Evolutionary conservation across 2,329 filamentous ascomycete species (phyloP).

Genomic region (Leptosphaerulina australis): DNA sequence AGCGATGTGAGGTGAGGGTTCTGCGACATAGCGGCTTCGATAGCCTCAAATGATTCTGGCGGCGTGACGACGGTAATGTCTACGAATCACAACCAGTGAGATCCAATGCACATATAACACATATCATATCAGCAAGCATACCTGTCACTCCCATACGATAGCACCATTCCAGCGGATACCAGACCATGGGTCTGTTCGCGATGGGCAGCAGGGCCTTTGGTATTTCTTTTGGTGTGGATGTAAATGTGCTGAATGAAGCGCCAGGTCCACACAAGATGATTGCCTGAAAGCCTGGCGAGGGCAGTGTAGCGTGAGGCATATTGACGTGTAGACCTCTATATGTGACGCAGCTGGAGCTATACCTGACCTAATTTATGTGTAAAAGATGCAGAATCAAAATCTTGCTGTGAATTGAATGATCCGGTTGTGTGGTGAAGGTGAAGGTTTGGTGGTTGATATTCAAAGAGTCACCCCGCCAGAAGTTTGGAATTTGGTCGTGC

Average conservation of each 20-base stretch:
- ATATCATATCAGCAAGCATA: too few relatives aligned
- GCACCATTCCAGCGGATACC: slow-evolving; percentile 87
- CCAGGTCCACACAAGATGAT: slow-evolving; percentile 83
- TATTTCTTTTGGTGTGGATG: slow-evolving; percentile 77
- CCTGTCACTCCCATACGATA: slow-evolving; percentile 79
- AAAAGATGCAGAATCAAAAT: too few relatives aligned
- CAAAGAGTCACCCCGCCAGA: slow-evolving; percentile 3
- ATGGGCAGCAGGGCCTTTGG: slow-evolving; percentile 83
- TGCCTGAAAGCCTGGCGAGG: slow-evolving; percentile 78
- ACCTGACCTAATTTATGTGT: too few relatives aligned
- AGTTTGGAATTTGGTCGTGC: background rate
- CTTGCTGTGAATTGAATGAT: too few relatives aligned
- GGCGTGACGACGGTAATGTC: slow-evolving; percentile 64
- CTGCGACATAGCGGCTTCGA: slow-evolving; percentile 73
- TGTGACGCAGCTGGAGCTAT: too few relatives aligned
- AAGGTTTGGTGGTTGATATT: background rate
- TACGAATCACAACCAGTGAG: slow-evolving; percentile 21
- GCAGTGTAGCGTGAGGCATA: slow-evolving; percentile 80
- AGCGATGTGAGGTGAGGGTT: slow-evolving; percentile 78
- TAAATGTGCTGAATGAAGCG: slow-evolving; percentile 82
- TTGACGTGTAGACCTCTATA: too few relatives aligned
- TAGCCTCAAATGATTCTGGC: slow-evolving; percentile 65
- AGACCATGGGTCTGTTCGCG: slow-evolving; percentile 86
- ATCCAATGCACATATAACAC: background rate
- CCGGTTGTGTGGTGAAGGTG: too few relatives aligned